Evolutionary conservation across 2,329 filamentous ascomycete genomes (phyloP).

Genomic region (Botrytis tulipae): DNA sequence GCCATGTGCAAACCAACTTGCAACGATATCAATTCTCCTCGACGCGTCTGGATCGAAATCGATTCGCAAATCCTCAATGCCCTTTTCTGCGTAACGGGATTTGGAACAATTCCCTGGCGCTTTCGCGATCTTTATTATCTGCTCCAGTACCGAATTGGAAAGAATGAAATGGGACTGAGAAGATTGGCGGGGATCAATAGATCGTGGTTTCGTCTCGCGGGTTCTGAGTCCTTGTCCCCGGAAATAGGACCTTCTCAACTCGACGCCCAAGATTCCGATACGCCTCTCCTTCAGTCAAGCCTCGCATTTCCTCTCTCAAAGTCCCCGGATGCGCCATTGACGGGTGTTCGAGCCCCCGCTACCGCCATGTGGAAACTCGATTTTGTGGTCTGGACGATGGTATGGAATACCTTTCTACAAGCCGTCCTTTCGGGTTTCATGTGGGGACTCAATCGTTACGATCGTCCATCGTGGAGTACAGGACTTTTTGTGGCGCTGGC

Average conservation of each 20-base stretch:
- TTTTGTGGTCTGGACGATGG: slow-evolving; percentile 74
- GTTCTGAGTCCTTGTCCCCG: slow-evolving; percentile 58
- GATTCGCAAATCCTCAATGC: slow-evolving; percentile 81
- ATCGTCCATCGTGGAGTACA: slow-evolving; percentile 76
- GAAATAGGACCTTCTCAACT: slow-evolving; percentile 54
- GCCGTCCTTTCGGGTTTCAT: slow-evolving; percentile 72
- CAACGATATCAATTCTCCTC: slow-evolving; percentile 70
- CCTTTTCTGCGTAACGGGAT: slow-evolving; percentile 83
- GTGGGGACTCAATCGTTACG: slow-evolving; percentile 74
- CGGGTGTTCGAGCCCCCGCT: slow-evolving; percentile 65
- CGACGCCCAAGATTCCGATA: slow-evolving; percentile 41
- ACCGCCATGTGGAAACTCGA: slow-evolving; percentile 75
- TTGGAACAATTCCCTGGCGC: slow-evolving; percentile 81
- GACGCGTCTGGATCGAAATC: slow-evolving; percentile 82
- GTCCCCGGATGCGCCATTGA: slow-evolving; percentile 66
- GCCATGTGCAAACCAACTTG: slow-evolving; percentile 72
- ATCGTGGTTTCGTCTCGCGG: slow-evolving; percentile 71
- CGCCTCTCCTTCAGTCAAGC: slow-evolving; percentile 40
- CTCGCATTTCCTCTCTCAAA: slow-evolving; percentile 61
- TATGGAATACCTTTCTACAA: slow-evolving; percentile 78
- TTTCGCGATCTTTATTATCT: slow-evolving; percentile 77
- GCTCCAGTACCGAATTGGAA: slow-evolving; percentile 58
- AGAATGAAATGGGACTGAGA: slow-evolving; percentile 57
- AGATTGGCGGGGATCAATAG: slow-evolving; percentile 71
- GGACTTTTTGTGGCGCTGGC: slow-evolving; percentile 75